These are phyloP conservation scores for Mallotus repandus DNA, from an alignment of 441 rosid genomes.

Conservation along the genomic window DNA sequence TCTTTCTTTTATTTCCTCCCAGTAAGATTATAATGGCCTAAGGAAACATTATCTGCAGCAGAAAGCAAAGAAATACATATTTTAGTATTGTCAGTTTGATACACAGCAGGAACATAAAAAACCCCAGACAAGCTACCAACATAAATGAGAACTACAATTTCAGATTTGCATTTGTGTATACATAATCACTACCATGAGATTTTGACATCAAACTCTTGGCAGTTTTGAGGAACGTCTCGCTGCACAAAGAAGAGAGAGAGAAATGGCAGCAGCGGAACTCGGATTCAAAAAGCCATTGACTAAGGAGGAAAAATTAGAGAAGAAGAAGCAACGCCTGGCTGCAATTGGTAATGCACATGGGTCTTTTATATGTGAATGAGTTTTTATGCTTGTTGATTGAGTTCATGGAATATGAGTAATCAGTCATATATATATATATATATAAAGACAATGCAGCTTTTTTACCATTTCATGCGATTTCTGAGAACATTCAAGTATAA, in stretches of 20 bases:
- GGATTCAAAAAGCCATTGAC: slow-evolving; percentile 88
- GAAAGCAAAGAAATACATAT: background rate
- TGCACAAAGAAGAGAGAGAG: slow-evolving; percentile 90
- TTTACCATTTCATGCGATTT: background rate
- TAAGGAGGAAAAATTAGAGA: slow-evolving; percentile 89
- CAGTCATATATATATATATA: background rate
- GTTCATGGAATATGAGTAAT: background rate
- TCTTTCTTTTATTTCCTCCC: background rate
- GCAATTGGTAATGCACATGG: slow-evolving; percentile 71
- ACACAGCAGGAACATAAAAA: background rate
- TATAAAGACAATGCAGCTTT: background rate
- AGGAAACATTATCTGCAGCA: background rate
- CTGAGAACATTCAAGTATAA: slow-evolving; percentile 3
- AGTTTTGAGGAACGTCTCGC: slow-evolving; percentile 97
- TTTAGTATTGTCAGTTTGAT: background rate
- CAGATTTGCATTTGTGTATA: background rate
- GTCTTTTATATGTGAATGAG: slow-evolving; percentile 8
- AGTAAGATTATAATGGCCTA: background rate
- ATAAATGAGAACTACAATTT: background rate
- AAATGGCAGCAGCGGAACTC: slow-evolving; percentile 66
- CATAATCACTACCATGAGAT: slow-evolving; percentile 12
- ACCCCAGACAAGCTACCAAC: background rate
- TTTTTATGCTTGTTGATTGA: slow-evolving; percentile 1
- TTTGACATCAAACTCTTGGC: slow-evolving; percentile 20
- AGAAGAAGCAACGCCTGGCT: slow-evolving; percentile 96